Evolutionary conservation across 2,329 filamentous ascomycete genomes (phyloP).

Genomic region (Dothistroma septosporum): DNA sequence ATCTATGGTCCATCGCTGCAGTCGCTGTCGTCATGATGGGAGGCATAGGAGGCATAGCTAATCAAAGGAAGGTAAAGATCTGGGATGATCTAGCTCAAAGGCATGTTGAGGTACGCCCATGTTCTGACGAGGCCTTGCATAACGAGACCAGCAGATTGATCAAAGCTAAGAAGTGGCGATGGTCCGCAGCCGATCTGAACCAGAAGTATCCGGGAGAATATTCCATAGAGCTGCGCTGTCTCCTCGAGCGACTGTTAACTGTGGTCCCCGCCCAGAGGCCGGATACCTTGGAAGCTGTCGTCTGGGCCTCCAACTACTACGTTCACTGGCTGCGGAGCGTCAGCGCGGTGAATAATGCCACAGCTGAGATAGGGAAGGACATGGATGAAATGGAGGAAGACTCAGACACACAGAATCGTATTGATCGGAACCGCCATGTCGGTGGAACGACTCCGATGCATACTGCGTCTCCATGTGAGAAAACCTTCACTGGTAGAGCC

Average conservation of each 20-base stretch:
- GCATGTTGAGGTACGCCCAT: not conserved
- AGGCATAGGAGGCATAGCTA: conserved; percentile 1
- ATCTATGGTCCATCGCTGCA: conserved; percentile 17
- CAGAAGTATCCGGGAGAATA: not conserved
- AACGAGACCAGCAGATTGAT: not conserved
- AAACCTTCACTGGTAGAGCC: not conserved
- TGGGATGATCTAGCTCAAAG: not conserved
- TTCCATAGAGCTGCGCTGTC: not conserved
- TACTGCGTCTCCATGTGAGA: not conserved
- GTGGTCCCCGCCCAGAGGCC: not conserved
- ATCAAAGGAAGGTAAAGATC: not conserved
- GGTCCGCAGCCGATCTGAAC: not conserved
- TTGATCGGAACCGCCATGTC: not conserved
- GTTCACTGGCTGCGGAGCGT: not conserved
- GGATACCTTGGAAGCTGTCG: not conserved
- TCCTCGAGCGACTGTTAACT: not conserved
- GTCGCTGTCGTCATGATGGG: conserved; percentile 16
- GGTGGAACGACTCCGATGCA: not conserved
- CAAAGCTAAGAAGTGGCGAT: not conserved
- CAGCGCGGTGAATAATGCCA: not conserved
- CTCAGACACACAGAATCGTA: not conserved
- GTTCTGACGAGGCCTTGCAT: not conserved
- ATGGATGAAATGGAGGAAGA: not conserved
- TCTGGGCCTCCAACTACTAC: not conserved
- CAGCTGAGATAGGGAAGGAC: not conserved